Evolutionary conservation across 2,329 filamentous ascomycete genomes (phyloP).

Genomic region (Blastomyces silverae): DNA sequence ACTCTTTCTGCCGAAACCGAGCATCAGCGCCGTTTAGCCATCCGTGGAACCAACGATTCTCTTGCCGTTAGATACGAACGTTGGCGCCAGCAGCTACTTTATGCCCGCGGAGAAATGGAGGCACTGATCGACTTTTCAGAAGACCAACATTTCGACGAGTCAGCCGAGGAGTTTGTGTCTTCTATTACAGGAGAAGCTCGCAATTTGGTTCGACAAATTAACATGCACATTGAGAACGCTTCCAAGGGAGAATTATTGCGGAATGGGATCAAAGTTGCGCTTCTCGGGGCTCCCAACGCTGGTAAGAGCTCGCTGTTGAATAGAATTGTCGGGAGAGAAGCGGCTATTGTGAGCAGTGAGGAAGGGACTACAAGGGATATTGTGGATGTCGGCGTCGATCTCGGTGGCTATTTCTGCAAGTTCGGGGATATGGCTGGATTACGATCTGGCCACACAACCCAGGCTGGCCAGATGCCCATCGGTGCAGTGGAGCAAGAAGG

Average conservation of each 20-base stretch:
- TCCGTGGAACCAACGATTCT: conserved; percentile 65
- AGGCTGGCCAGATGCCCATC: conserved; percentile 37
- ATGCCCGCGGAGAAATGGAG: conserved; percentile 84
- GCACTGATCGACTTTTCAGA: conserved; percentile 96
- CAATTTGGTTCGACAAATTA: conserved; percentile 56
- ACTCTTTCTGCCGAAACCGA: conserved; percentile 67
- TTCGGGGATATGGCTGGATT: conserved; percentile 94
- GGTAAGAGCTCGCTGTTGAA: conserved; percentile 96
- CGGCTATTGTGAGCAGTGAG: conserved; percentile 88
- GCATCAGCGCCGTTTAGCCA: conserved; percentile 80
- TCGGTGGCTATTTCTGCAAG: conserved; percentile 85
- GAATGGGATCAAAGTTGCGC: conserved; percentile 75
- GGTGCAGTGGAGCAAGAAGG: conserved; percentile 81
- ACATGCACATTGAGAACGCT: conserved; percentile 65
- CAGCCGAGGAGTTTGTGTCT: conserved; percentile 61
- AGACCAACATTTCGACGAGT: conserved; percentile 94
- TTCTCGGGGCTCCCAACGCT: conserved; percentile 86
- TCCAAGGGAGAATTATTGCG: conserved; percentile 76
- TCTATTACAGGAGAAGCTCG: conserved; percentile 62
- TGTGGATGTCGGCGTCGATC: conserved; percentile 82
- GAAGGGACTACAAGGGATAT: conserved; percentile 92
- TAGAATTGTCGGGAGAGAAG: conserved; percentile 78
- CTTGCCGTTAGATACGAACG: conserved; percentile 70
- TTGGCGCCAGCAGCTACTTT: conserved; percentile 71
- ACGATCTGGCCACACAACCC: conserved; percentile 43